phyloP scores from a whole-genome alignment of 2,329 filamentous ascomycete species.

The Aspergillus sp. region DNA sequence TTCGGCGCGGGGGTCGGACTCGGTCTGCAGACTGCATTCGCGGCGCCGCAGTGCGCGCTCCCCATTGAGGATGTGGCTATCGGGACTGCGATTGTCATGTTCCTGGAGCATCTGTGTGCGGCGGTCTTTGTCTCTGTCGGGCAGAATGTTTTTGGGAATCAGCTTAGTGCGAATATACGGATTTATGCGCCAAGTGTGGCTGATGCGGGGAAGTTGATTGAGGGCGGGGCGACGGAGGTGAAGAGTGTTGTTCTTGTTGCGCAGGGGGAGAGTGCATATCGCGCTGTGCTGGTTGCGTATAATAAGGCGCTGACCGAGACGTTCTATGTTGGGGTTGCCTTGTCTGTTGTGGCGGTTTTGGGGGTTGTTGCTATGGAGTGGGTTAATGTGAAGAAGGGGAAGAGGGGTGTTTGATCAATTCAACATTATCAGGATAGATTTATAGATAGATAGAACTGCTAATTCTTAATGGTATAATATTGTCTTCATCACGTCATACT shows the following conservation, averaged over 20 bases:
- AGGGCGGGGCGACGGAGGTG: conserved; percentile 13
- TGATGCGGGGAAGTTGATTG: conserved; percentile 8
- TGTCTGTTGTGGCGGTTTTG: conserved; percentile 10
- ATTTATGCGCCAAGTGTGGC: conserved; percentile 8
- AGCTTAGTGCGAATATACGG: conserved; percentile 6
- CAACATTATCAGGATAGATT: too few relatives aligned
- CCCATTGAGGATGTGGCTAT: conserved; percentile 9
- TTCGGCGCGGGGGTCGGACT: conserved; percentile 11
- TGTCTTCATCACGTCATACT: too few relatives aligned
- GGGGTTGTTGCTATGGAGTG: conserved; percentile 13
- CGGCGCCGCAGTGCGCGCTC: conserved; percentile 1
- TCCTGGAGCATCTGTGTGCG: conserved; percentile 3
- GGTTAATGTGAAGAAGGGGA: conserved; percentile 8
- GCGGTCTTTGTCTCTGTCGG: conserved; percentile 13
- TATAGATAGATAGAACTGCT: too few relatives aligned
- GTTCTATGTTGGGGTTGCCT: conserved; percentile 14
- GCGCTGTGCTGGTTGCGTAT: conserved; percentile 13
- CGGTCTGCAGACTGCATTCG: conserved; percentile 9
- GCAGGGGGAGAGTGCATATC: background rate
- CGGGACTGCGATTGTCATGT: conserved; percentile 12
- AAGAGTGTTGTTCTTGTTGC: background rate
- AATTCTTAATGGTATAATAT: too few relatives aligned
- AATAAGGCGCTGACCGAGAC: conserved; percentile 14
- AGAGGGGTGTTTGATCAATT: too few relatives aligned
- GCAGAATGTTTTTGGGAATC: conserved; percentile 18